Base-by-base conservation (phyloP, 148 eudicot species). In the Silene latifolia region DNA sequence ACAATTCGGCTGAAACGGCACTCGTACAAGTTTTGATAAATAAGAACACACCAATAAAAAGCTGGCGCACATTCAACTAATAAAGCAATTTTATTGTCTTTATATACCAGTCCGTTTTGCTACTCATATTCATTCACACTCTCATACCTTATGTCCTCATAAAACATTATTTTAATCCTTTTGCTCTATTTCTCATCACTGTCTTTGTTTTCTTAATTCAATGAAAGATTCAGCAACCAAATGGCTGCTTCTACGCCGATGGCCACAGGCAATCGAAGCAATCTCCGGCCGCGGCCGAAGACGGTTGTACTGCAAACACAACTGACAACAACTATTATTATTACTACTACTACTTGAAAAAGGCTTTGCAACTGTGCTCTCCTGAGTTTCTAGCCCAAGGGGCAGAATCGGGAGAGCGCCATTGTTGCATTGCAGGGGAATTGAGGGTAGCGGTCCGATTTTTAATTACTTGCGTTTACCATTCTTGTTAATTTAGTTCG, bases 371-470 rank as follows among this genome's bases (percentile, higher is more conserved):
- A 85, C 90, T 88, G 80, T 72, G 86, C 88, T 87, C 88, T 87
- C 90, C 90, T 21, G 88, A 86, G 60, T 61, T 86, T 89, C 89
- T 88, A 75, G 69, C 86, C 56, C 44, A 46, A 73, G 69, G 83
- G 74, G 82, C 82, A 88, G 87, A 88, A 84, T 78, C 67, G 86
- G 85, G 89, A 87, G 87, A 89, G 80, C 85, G 85, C 58, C 73
- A 87, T 78, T 82, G 83, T 90, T 91, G 96, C 96, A 87, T 86
- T 70, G 91, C 86, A 53, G 93, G 97, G 97, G 97, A 87, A 91
- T 89, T 87, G 93, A 89, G 90, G 97, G 93, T 87, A 87, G 83
- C 97, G 97, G 97, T 91, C 97, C 97, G 97, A 91, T 58, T 79
- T 80, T 76, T 80, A 78, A 64, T 59, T 74, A 56, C n/a, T 62